These are phyloP conservation scores for Phytophthora macrochlamydospora DNA, from an alignment of 352 stramenopile genomes.

Conservation along the genomic window DNA sequence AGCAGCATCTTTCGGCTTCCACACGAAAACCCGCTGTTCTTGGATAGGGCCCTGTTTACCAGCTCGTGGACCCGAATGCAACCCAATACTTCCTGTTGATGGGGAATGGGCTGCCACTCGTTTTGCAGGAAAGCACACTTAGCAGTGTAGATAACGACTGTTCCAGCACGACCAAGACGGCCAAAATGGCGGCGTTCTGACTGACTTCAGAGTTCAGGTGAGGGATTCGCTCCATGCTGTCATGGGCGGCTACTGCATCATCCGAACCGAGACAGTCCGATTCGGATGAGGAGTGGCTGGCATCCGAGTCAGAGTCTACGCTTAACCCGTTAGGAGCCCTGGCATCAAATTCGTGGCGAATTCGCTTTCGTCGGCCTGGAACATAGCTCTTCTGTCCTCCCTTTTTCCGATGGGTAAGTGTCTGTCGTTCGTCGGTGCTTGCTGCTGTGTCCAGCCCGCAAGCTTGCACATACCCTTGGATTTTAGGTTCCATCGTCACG, in stretches of 20 bases:
- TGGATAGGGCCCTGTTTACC: slow-evolving; percentile 35
- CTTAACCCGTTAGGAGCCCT: slow-evolving; percentile 14
- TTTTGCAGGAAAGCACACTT: slow-evolving; percentile 20
- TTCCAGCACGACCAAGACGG: slow-evolving; percentile 45
- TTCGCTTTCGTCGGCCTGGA: slow-evolving; percentile 26
- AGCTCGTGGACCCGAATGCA: slow-evolving; percentile 42
- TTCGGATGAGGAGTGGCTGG: slow-evolving; percentile 23
- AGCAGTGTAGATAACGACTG: slow-evolving; percentile 43
- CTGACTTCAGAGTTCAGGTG: slow-evolving; percentile 40
- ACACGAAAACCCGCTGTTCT: slow-evolving; percentile 43
- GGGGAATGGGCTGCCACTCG: slow-evolving; percentile 13
- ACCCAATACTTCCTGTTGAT: slow-evolving; percentile 35
- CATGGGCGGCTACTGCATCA: background rate
- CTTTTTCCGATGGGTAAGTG: slow-evolving; percentile 8
- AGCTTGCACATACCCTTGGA: slow-evolving; percentile 48
- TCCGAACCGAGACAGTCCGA: slow-evolving; percentile 10
- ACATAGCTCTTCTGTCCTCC: slow-evolving; percentile 1
- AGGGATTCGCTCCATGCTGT: slow-evolving; percentile 30
- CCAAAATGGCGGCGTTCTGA: slow-evolving; percentile 40
- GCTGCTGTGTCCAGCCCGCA: slow-evolving; percentile 37
- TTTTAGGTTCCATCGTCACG: slow-evolving; percentile 33
- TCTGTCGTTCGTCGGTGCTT: background rate
- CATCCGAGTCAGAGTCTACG: slow-evolving; percentile 25
- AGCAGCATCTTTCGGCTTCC: slow-evolving; percentile 40
- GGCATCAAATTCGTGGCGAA: slow-evolving; percentile 38